Evolutionary conservation across 805 yeast genomes (phyloP), one percentile per base, ranked within the genome.

Genomic region (Candida takata): DNA sequence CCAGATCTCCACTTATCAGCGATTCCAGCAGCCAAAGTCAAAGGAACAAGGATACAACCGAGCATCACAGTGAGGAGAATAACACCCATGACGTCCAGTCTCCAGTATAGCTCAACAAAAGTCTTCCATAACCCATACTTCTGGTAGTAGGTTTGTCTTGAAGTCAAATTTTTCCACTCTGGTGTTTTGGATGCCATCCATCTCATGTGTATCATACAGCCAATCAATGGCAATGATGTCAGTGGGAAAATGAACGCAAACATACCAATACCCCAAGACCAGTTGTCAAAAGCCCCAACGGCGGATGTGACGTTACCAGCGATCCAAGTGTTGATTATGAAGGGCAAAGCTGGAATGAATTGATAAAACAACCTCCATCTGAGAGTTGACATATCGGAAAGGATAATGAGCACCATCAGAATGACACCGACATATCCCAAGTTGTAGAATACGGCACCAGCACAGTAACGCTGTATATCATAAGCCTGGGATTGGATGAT

Each of bases 261-360:
- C 72, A 82, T 80, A 27, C 80, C 87, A 47, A 80, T 74, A 49
- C 79, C 80, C 88, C 88, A 82, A 10, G 76, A 66, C 79, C 85
- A 79, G 24, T 66, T 52, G 6, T 43, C 33, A 10, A 36, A 4
- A 24, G 61, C 61, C 19, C 57, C 57, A 10, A 60, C 60, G 24
- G 60, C 60, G 8, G 55, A 44, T 12, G 70, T 58, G 32, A 83
- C 64, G 47, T 77, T 63, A 51, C 86, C 90, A 20, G 78, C 60
- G 38, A 81, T 68, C 92, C 92, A 84, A 12, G 90, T 78, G 58
- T 79, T 83, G 58, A 84, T 77, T 48, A 83, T 73, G 48, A 70
- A 79, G 3, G 90, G 90, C 49, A 76, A 64, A 4, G 85, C 74
- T 17, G 88, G 85, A 25, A 77, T 61, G 45, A 78, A 75, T 24